Evolutionary conservation across 495 filamentous ascomycete genomes (phyloP).

Genomic region (Bacidia gigantensis): DNA sequence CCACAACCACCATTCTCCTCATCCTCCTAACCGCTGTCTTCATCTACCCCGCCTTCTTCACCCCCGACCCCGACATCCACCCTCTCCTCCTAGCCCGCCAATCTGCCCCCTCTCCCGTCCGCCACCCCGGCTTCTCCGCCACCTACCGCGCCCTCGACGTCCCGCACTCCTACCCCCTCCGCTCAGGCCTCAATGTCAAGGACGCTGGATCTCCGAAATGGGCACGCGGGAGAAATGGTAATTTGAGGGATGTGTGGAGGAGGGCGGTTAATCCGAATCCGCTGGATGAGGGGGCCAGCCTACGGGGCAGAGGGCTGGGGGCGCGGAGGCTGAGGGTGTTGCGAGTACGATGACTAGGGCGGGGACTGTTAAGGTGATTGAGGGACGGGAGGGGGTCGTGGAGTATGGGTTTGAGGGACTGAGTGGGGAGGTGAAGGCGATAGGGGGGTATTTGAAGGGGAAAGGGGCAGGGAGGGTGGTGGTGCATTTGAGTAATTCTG

Average conservation of each 20-base stretch:
- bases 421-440: constrained; percentile 73
- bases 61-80: constrained; percentile 72
- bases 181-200: constrained; percentile 71
- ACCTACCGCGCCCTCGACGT: constrained; percentile 65
- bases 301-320: constrained; percentile 35
- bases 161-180: constrained; percentile 74
- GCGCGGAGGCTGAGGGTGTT: constrained; percentile 31
- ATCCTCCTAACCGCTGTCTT: constrained; percentile 45
- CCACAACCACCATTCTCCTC: constrained; percentile 53
- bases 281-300: constrained; percentile 43
- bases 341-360: constrained; percentile 38
- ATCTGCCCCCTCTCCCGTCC: constrained; percentile 58
- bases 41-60: constrained; percentile 46
- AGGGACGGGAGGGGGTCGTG: constrained; percentile 57
- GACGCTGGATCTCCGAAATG: constrained; percentile 71
- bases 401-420: constrained; percentile 60
- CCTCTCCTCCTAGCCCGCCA: constrained; percentile 82
- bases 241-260: constrained; percentile 87
- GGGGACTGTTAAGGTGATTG: constrained; percentile 67
- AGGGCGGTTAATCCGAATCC: constrained; percentile 47
- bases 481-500: constrained; percentile 83
- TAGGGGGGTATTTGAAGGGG: constrained; percentile 58
- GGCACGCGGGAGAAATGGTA: constrained; percentile 68
- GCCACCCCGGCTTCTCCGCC: constrained; percentile 72
- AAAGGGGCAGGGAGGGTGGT: constrained; percentile 67